Base-by-base conservation (phyloP, 1,284 basidiomycete species). In the Ustanciosporium gigantosporum region DNA sequence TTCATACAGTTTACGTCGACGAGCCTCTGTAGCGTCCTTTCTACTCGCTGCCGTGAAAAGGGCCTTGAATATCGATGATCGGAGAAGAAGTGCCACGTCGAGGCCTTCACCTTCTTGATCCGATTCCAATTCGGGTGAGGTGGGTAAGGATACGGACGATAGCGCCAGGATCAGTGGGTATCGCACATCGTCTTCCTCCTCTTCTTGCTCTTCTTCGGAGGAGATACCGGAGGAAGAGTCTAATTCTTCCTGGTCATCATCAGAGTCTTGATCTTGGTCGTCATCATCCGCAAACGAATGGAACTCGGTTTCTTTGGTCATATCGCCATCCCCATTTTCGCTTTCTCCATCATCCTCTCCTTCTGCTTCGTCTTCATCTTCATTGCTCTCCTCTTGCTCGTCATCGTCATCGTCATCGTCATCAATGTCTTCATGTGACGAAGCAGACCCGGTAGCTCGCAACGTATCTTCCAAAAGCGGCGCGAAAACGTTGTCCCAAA, bases 1-100 rank as follows among this genome's bases (percentile, higher is more conserved):
- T 8, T 82, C 83, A 76, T 93, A 94, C 78, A 95, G 82, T 79
- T 85, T 88, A 76, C 88, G 82, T 64, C 92, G 83, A 77, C 89
- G 91, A 2, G 86, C 80, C 60, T 90, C 88, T 58, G 85, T 84
- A 22, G 89, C 87, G 31, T 86, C 84, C 50, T 85, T 82, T 37
- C 85, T 82, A 59, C 89, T 87, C 13, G 91, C 91, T 32, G 86
- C 81, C 23, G 86, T 84, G 73, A 94, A 93, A 45, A 93, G 68
- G 19, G 79, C 81, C 65, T 82, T 81, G 55, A 92, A 79, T 11
- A 94, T 62, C 22, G 80, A 81, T 50, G 82, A 83, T 57, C 84
- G 84, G 41, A 92, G 71, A 14, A 76, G 56, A 0, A 55, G 25
- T 0, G 58, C 52, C 2, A 53, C 51, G 22, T 58, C 46, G 14